Evolutionary conservation across 1,139 yeast species (phyloP), one percentile per base, ranked within the genome.

Genomic region (Lodderomyces metapsilosis): DNA sequence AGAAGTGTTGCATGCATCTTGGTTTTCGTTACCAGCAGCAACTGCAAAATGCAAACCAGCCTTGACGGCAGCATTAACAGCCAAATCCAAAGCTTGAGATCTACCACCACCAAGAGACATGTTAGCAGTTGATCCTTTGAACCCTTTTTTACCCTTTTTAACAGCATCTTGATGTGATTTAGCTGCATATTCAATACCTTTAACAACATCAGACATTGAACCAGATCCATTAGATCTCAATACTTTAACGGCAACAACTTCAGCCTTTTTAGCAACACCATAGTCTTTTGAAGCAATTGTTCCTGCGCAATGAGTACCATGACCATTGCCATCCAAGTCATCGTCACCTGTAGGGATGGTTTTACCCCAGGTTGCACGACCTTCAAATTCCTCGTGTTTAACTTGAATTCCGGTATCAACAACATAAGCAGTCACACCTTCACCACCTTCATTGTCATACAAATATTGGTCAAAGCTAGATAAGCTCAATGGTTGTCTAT

Each of bases 311-410:
- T 86, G 95, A 44, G 94, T 84, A 49, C 94, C 95, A 70, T 92
- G 98, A 42, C 98, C 98, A 61, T 91, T 91, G 42, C 95, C 95
- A 63, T 92, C 98, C 40, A 70, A 61, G 57, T 91, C 96, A 38
- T 73, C 75, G 59, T 91, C 96, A 52, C 88, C 92, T 36, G 66
- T 59, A 43, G 97, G 96, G 52, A 92, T 76, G 36, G 98, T 89
- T 56, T 83, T 78, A 56, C 98, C 98, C 76, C 76, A 69, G 10
- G 47, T 41, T 21, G 75, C 75, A 49, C 76, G 61, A 38, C 72
- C 74, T 42, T 57, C 71, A 47, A 70, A 70, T 44, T 69, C 72
- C 35, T 59, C 65, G 51, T 68, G 75, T 10, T 65, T 61, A n/a
- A 60, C 57, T 50, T 68, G 66, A 48, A 70, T 61, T 42, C 76